These are phyloP conservation scores for Ceratonia siliqua DNA, from an alignment of 306 rosid genomes.

Conservation along the genomic window DNA sequence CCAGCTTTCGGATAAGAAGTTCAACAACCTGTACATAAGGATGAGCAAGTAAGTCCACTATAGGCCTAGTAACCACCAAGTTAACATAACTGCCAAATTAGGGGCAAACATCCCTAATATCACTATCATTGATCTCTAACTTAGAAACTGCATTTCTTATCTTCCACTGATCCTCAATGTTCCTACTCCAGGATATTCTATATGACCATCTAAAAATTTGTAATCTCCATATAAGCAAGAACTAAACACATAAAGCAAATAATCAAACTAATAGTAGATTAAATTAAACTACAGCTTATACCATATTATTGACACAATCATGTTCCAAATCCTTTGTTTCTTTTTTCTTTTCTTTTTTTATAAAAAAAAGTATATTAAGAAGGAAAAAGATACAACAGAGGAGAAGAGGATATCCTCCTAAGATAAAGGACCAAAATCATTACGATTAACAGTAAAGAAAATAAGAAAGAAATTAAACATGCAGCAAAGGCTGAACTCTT, in stretches of 20 bases:
- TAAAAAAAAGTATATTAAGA: too few species aligned
- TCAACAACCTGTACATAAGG: slow-evolving; percentile 86
- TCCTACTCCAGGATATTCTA: slow-evolving; percentile 22
- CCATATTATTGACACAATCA: slow-evolving; percentile 8
- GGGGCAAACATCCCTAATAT: slow-evolving; percentile 7
- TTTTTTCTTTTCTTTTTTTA: too few species aligned
- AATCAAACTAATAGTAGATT: background rate
- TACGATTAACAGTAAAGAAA: too few species aligned
- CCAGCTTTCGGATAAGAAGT: slow-evolving; percentile 93
- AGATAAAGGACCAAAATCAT: too few species aligned
- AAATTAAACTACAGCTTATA: background rate
- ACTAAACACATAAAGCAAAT: background rate
- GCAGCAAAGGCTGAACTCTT: background rate
- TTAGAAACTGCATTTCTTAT: slow-evolving; percentile 11
- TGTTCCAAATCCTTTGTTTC: slow-evolving; percentile 6
- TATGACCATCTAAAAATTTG: background rate
- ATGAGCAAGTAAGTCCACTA: slow-evolving; percentile 27
- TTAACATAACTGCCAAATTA: slow-evolving; percentile 7
- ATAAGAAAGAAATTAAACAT: too few species aligned
- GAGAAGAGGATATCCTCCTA: too few species aligned
- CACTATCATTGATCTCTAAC: slow-evolving; percentile 18
- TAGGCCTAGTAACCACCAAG: slow-evolving; percentile 19
- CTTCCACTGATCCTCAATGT: slow-evolving; percentile 21
- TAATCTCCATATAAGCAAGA: background rate
- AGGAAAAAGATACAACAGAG: too few species aligned